Base-by-base conservation (phyloP, 768 basidiomycete genomes). In the Sarcodon sp. region DNA sequence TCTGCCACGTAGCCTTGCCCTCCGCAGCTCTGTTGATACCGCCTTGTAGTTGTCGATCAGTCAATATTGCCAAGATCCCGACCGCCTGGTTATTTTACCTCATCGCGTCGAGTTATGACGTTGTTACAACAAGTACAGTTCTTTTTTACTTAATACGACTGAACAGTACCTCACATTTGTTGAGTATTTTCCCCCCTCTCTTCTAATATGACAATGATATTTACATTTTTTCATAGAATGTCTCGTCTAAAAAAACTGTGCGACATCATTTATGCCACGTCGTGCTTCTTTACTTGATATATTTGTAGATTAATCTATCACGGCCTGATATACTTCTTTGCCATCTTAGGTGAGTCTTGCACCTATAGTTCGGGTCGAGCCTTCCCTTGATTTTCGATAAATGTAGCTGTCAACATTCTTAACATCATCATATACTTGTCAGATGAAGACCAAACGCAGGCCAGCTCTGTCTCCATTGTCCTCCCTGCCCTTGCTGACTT, bases 41-140 rank as follows among this genome's bases (percentile, higher is more conserved):
- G 4, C 6, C 5, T 16, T 10, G 31, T 51, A 83, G 80, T 52
- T 83, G 80, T 54, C 65, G 68, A 13, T 69, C 72, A 41, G 53
- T 66, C 47, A 69, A 61, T 53, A 62, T 51, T 55, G 48, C 44
- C 51, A 49, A 57, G n/a, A 47, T 51, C 34, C 51, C 68, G 11
- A 66, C 72, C 0, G 75, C 73, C 33, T 83, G 77, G 75, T 50
- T 71, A 4, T 79, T 74, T 63, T 83, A 83, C 55, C 64, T 74
- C 2, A 55, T 75, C 27, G 69, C 75, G 6, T 79, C 82, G 49
- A 46, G 67, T 8, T 84, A 76, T 57, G 82, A 85, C 55, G 57
- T 74, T 5, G 57, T 70, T 7, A 71, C 73, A 2, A 67, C 77
- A 6, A 59, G 61, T 4, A 61, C 80, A 43, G 77, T 78, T 33